Base-by-base conservation (phyloP, 768 basidiomycete genomes). In the Mycena rosella region DNA sequence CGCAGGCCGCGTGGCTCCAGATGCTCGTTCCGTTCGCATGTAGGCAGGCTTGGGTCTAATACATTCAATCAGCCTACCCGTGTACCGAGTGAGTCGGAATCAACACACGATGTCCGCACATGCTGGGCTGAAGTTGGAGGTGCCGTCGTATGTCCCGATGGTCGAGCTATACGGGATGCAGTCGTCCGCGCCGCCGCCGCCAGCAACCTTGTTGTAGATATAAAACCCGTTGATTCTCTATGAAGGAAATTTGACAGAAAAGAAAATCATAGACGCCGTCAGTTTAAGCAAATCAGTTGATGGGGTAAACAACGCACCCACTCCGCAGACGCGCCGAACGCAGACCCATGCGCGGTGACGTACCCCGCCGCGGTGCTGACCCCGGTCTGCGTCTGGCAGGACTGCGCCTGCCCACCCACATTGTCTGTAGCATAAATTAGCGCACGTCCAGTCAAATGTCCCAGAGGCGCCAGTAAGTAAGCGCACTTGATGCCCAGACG, bases 401-500 rank as follows among this genome's bases (percentile, higher is more conserved):
- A 63, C 20, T 38, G 51, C 24, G 40, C 27, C 66, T 71, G 70
- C 15, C 70, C 70, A 26, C 66, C 66, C 26, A 60, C 70, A 30
- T 55, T 51, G 48, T 54, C 60, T 53, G 80, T 79, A 15, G 38
- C 24, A 27, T 42, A 27, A 42, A 40, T 10, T 40, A n/a, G n/a
- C n/a, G n/a, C n/a, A n/a, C n/a, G n/a, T 15, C 5, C 13, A 40
- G 14, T 14, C 4, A 40, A 11, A 15, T 7, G 17, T 4, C 38
- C 10, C 38, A 14, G 38, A 7, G 38, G 13, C 8, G 1, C 20
- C 5, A 44, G 5, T 5, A n/a, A 57, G 26, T 17, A 22, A 44
- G 40, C 55, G 40, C 38, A 57, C 55, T 57, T 29, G 42, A 44
- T 44, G 80, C 81, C 83, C 83, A 85, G 71, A 83, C 83, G 53